Evolutionary conservation across 108 stramenopile species (phyloP), one percentile per base, ranked within the genome.

Genomic region (Skeletonema marinoi): DNA sequence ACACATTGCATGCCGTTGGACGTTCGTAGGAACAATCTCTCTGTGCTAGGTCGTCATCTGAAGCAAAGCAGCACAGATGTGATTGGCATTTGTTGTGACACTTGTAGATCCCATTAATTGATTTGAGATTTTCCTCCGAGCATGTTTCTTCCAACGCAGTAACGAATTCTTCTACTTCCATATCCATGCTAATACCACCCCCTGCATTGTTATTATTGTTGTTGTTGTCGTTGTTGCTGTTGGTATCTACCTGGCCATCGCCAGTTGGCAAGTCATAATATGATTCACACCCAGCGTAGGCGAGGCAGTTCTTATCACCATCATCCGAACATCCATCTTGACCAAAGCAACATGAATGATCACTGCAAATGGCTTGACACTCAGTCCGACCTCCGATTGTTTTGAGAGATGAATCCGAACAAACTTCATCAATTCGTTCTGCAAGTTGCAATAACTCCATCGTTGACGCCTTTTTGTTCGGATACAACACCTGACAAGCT

Each of bases 241-340:
- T 25, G 13, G 25, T 25, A 25, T 25, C 32, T 41, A 21, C 16
- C 56, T 66, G 30, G 2, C 41, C 33, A 16, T 8, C 39, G 58
- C 46, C 29, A 5, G n/a, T 50, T 36, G 39, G 38, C 16, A 70
- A 42, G 0, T 70, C 71, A 13, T 66, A 41, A 58, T 71, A 65
- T 9, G 70, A 32, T 44, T 78, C 70, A 65, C 77, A 78, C 3
- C 77, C 77, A 42, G 77, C 77, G 54, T 78, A 70, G 31, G 70
- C 77, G 9, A 78, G 65, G 32, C 77, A 78, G 30, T 78, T 78
- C 36, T 71, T 32, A 42, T 42, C 60, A 13, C 65, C 19, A 32
- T 78, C 70, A 65, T 66, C 46, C 3, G 65, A 10, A 46, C 77
- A 78, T 12, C 77, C 77, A 63, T 66, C 77, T 6, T 35, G 60